Evolutionary conservation across 2,329 filamentous ascomycete species (phyloP).

Genomic region (Aspergillus tubingensis): DNA sequence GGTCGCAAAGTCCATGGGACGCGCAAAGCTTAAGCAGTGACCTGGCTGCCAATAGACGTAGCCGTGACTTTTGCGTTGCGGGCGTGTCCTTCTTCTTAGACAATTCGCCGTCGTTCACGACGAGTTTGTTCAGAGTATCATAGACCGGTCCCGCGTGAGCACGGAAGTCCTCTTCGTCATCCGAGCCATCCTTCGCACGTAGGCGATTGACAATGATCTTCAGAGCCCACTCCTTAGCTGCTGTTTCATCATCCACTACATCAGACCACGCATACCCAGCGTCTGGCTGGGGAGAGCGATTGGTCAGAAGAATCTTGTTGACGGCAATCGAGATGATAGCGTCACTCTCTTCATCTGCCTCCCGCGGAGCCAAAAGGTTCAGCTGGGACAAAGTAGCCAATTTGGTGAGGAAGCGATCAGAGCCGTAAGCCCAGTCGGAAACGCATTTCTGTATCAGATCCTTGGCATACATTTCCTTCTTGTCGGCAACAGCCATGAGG

Average conservation of each 20-base stretch:
- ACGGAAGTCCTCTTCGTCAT: conserved; percentile 47
- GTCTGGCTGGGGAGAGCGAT: conserved; percentile 58
- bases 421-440: conserved; percentile 71
- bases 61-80: conserved; percentile 72
- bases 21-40: conserved; percentile 82
- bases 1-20: conserved; percentile 70
- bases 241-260: conserved; percentile 76
- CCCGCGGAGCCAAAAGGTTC: conserved; percentile 70
- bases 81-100: conserved; percentile 76
- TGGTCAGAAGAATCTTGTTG: conserved; percentile 70
- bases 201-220: conserved; percentile 85
- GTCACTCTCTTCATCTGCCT: conserved; percentile 72
- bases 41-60: conserved; percentile 79
- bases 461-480: conserved; percentile 81
- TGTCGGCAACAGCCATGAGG: conserved; percentile 73
- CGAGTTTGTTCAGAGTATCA: conserved; percentile 74
- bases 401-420: conserved; percentile 68
- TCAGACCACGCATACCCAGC: conserved; percentile 67
- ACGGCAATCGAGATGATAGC: conserved; percentile 77
- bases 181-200: conserved; percentile 61
- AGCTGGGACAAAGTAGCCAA: conserved; percentile 62
- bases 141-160: conserved; percentile 67
- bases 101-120: conserved; percentile 76
- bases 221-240: conserved; percentile 79
- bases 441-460: conserved; percentile 77